Evolutionary conservation across 2,329 filamentous ascomycete genomes (phyloP).

Genomic region (Lachnum nothofagi): DNA sequence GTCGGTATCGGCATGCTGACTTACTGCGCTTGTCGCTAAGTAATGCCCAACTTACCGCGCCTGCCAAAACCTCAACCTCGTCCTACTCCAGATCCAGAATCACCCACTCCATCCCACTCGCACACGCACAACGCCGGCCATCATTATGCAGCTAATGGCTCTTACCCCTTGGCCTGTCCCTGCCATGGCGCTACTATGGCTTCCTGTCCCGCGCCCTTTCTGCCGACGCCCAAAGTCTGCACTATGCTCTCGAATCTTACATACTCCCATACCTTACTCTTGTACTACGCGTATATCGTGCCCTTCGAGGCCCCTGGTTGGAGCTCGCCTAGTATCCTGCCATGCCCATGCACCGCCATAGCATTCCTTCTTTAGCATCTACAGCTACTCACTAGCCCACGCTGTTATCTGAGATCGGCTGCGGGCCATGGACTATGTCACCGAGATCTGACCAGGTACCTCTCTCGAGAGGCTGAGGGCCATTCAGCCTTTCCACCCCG

Average conservation of each 20-base stretch:
- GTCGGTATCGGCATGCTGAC: too few relatives aligned
- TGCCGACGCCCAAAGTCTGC: conserved; percentile 1
- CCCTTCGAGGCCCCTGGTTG: conserved; percentile 1
- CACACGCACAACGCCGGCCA: background rate
- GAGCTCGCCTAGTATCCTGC: conserved; percentile 2
- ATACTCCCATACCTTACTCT: background rate
- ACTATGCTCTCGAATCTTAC: conserved; percentile 3
- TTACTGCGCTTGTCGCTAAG: too few relatives aligned
- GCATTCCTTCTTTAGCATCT: conserved; percentile 14
- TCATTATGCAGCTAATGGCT: background rate
- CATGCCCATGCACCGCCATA: conserved; percentile 12
- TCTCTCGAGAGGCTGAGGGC: conserved; percentile 27
- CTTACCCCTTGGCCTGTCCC: background rate
- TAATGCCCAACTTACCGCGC: too few relatives aligned
- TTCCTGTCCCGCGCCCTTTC: background rate
- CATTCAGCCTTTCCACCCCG: conserved; percentile 25
- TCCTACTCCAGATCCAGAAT: background rate
- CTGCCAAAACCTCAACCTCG: background rate
- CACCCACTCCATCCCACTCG: background rate
- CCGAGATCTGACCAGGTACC: conserved; percentile 12
- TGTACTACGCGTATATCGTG: conserved; percentile 5
- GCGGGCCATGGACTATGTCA: conserved; percentile 1
- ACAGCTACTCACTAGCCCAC: conserved; percentile 8
- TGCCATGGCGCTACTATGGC: background rate
- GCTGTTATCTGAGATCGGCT: background rate